phyloP scores from a whole-genome alignment of 306 rosid species.

The Parietaria judaica region DNA sequence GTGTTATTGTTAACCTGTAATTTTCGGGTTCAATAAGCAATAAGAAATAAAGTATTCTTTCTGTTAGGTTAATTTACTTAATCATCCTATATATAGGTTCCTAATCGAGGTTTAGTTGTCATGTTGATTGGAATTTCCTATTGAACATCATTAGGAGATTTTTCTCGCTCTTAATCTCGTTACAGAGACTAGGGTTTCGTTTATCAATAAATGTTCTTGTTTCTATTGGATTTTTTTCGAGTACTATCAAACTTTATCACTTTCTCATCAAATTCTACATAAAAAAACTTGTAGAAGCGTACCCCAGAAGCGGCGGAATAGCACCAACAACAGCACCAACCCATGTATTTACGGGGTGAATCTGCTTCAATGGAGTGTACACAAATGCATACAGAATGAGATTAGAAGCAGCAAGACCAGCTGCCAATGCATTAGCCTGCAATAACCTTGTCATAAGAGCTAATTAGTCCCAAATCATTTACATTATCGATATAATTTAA shows the following conservation, averaged over 20 bases:
- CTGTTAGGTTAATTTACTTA: no score
- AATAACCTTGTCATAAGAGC: conserved; percentile 67
- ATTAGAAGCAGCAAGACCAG: conserved; percentile 95
- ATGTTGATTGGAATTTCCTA: neutral
- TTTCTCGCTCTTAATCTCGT: no score
- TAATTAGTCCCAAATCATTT: conserved; percentile 32
- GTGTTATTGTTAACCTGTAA: no score
- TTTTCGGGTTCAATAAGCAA: no score
- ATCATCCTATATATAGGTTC: no score
- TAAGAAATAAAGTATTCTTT: no score
- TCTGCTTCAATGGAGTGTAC: conserved; percentile 90
- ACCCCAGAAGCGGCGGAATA: conserved; percentile 98
- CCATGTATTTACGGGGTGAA: conserved; percentile 95
- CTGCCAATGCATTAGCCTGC: conserved; percentile 95
- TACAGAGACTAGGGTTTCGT: no score
- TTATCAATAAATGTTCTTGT: no score
- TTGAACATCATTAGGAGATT: neutral
- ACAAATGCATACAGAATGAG: conserved; percentile 74
- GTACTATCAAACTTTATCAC: no score
- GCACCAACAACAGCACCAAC: conserved; percentile 98
- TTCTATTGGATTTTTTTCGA: no score
- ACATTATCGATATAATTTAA: conserved; percentile 7
- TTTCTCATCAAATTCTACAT: no score
- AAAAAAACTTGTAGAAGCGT: conserved; percentile 12
- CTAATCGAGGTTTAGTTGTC: no score